phyloP scores from a whole-genome alignment of 2,329 filamentous ascomycete species.

The Aspergillus tamarii region DNA sequence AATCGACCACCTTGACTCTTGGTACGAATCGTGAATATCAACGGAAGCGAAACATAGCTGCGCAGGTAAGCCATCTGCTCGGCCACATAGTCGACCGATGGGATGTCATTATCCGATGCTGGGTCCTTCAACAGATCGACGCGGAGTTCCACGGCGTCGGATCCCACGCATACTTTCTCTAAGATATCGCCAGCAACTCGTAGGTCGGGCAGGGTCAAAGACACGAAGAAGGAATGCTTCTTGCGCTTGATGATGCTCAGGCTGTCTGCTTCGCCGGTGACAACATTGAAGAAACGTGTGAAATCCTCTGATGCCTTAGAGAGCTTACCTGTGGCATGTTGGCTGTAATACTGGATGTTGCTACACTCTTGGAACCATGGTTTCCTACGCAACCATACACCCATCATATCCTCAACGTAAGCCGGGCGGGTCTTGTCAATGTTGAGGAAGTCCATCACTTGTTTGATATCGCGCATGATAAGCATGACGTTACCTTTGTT shows the following conservation, averaged over 20 bases:
- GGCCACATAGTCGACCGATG: constrained; percentile 73
- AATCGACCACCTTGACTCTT: constrained; percentile 85
- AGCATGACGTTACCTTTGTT: constrained; percentile 82
- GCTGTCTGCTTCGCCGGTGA: constrained; percentile 63
- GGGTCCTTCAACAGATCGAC: constrained; percentile 85
- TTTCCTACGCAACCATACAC: constrained; percentile 85
- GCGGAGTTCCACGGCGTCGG: constrained; percentile 91
- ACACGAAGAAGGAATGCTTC: constrained; percentile 85
- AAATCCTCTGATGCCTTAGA: constrained; percentile 68
- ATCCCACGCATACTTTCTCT: constrained; percentile 75
- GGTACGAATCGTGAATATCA: constrained; percentile 92
- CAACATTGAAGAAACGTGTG: constrained; percentile 68
- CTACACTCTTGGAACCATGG: constrained; percentile 91
- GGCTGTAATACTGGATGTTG: constrained; percentile 91
- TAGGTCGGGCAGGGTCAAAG: constrained; percentile 80
- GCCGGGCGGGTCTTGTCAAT: constrained; percentile 89
- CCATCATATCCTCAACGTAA: constrained; percentile 89
- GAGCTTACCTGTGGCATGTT: constrained; percentile 59
- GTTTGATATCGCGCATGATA: constrained; percentile 83
- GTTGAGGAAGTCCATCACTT: constrained; percentile 85
- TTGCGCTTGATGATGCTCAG: constrained; percentile 65
- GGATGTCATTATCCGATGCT: constrained; percentile 58
- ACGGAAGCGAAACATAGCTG: constrained; percentile 70
- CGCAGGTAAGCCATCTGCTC: constrained; percentile 81
- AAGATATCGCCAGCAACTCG: constrained; percentile 66